Evolutionary conservation across 1,284 basidiomycete species (phyloP).

Genomic region (Fomes fomentarius): DNA sequence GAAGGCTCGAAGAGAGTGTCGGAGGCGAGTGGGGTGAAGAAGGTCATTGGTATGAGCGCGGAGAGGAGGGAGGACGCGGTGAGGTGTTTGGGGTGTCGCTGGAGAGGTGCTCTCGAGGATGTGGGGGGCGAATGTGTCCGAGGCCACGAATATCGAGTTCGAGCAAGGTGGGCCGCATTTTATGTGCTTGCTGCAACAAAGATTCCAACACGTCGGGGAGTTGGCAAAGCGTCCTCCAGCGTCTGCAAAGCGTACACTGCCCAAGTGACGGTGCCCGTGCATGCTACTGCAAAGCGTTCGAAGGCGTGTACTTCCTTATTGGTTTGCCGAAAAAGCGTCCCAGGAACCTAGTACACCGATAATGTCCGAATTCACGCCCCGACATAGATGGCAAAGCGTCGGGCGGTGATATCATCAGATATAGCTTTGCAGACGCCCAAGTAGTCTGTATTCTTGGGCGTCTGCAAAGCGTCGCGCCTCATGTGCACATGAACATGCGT

Average conservation of each 20-base stretch:
- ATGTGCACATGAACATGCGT: background rate
- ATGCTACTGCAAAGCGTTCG: too few species aligned
- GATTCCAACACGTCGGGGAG: too few species aligned
- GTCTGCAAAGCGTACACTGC: constrained; percentile 2
- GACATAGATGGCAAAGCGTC: background rate
- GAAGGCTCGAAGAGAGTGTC: background rate
- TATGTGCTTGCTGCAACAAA: background rate
- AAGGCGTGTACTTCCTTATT: background rate
- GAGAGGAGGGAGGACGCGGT: background rate
- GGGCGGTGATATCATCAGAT: background rate
- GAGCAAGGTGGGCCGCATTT: background rate
- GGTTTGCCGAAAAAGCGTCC: background rate
- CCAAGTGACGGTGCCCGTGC: background rate
- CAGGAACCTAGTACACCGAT: background rate
- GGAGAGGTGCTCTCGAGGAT: background rate
- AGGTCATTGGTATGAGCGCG: background rate
- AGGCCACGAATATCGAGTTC: background rate
- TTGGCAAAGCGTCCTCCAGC: background rate
- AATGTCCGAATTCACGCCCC: background rate
- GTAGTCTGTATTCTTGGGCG: background rate
- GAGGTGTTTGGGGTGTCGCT: background rate
- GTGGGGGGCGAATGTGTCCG: background rate
- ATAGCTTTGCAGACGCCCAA: constrained; percentile 2
- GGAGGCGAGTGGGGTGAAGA: background rate
- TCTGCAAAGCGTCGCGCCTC: background rate